Evolutionary conservation across 1,284 basidiomycete genomes (phyloP), one percentile per base, ranked within the genome.

Genomic region (Termitomyces sp.): DNA sequence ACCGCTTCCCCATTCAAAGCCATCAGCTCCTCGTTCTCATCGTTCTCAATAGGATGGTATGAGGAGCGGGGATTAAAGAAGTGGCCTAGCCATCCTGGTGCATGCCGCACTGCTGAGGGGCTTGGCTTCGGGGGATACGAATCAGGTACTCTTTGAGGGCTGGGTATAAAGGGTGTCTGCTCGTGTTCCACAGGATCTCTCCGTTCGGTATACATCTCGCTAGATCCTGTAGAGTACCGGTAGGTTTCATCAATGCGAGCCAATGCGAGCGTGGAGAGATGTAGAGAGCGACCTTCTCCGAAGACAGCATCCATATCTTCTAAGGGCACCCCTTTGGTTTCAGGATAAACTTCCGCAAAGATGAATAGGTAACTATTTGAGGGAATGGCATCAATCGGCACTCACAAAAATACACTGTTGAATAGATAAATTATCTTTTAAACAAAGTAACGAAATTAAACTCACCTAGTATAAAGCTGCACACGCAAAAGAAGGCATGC

Each of bases 401-500:
- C 80, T 63, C 63, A 90, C 88, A 66, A 71, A 90, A 90, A 66
- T 86, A 91, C 5, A 91, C 86, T 83, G 30, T 39, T 16, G 10
- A 4, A 21, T 21, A 14, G 38, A 52, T 54, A 6, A 56, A 37
- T 9, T 3, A 18, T 7, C 28, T n/a, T 11, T 7, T 2, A 37
- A 18, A 46, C 44, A 26, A 16, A 28, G 13, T 14, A 30, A 24
- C 21, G 47, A 56, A 52, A 63, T 5, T 24, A 60, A 18, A 31
- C 53, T 34, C 40, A 81, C 84, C 87, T 31, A 94, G 72, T 37
- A 94, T 75, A 65, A 96, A 94, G 60, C 91, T 93, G 64, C 88
- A 84, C n/a, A 83, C 79, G 68, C 94, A 95, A 72, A 95, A 96
- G 72, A 93, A 93, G 8, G 90, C 93, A 62, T 97, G 93, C 89